These are phyloP conservation scores for Physaria fendleri DNA, from an alignment of 345 rosid genomes.

Conservation along the genomic window DNA sequence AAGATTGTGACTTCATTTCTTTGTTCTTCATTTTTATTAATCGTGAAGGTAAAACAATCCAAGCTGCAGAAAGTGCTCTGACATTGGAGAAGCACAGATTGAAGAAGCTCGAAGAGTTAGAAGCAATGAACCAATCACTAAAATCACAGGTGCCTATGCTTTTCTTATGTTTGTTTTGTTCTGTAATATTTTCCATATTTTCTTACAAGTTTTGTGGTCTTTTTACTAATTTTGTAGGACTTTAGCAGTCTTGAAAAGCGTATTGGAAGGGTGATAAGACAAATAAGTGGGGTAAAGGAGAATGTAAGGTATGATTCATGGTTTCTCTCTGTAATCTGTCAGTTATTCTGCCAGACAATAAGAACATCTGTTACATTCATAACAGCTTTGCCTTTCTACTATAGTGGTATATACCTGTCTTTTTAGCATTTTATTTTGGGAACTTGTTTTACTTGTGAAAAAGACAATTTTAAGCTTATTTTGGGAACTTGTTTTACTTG, in stretches of 20 bases:
- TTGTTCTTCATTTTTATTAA: neutral
- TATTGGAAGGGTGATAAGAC: slow-evolving; percentile 54
- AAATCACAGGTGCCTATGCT: slow-evolving; percentile 42
- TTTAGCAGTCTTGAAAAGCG: slow-evolving; percentile 54
- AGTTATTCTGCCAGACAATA: neutral
- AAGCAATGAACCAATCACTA: slow-evolving; percentile 41
- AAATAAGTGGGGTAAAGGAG: slow-evolving; percentile 59
- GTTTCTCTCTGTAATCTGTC: slow-evolving; percentile 8
- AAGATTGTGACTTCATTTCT: slow-evolving; percentile 9
- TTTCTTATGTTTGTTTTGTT: neutral
- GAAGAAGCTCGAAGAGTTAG: slow-evolving; percentile 52
- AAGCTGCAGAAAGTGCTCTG: slow-evolving; percentile 66
- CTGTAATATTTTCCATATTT: slow-evolving; percentile 2
- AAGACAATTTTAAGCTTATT: neutral
- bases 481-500: neutral
- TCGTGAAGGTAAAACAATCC: slow-evolving; percentile 43
- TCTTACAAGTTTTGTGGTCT: slow-evolving; percentile 10
- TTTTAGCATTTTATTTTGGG: neutral
- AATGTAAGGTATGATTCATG: slow-evolving; percentile 56
- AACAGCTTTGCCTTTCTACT: neutral
- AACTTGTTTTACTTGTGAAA: slow-evolving; percentile 1
- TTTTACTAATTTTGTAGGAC: slow-evolving; percentile 38
- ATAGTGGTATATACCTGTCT: neutral
- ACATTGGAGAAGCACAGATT: slow-evolving; percentile 56
- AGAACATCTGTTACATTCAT: neutral